A percentile compares a stretch with the other conserved stretches of the same genome.
Conservation (phyloP, 2,329 filamentous ascomycete species). For the Pseudopyricularia javanii region DNA sequence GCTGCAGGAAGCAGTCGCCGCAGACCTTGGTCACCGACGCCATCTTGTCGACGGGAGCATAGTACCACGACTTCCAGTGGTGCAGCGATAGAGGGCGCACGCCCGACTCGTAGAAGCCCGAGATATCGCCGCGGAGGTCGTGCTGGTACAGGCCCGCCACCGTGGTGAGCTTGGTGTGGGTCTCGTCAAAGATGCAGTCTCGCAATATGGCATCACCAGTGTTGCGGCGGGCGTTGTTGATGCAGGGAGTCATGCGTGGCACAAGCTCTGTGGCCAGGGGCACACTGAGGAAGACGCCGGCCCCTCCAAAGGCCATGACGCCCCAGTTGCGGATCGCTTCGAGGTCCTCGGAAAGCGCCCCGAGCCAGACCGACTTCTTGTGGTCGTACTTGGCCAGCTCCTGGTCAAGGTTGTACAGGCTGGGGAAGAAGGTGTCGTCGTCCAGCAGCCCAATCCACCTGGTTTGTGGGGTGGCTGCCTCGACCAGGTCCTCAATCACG, state of each 20-base stretch:
- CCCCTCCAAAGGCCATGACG: conserved; percentile 48
- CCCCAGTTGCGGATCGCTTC: conserved; percentile 38
- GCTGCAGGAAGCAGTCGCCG: conserved; percentile 45
- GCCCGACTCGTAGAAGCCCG: conserved; percentile 49
- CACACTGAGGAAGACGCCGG: conserved; percentile 44
- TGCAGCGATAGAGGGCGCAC: conserved; percentile 42
- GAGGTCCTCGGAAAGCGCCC: conserved; percentile 44
- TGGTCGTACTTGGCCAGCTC: conserved; percentile 35
- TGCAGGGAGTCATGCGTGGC: conserved; percentile 33
- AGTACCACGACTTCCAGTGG: conserved; percentile 53
- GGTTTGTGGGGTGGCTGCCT: conserved; percentile 27
- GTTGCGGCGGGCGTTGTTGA: conserved; percentile 24
- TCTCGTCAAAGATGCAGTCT: conserved; percentile 44
- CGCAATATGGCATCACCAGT: conserved; percentile 44
- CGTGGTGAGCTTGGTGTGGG: conserved; percentile 38
- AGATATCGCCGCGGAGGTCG: conserved; percentile 40
- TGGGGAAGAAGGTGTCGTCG: conserved; percentile 53
- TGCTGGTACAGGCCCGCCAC: conserved; percentile 45
- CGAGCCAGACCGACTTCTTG: conserved; percentile 37
- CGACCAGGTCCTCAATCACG: conserved; percentile 35
- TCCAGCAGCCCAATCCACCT: conserved; percentile 46
- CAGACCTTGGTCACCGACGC: conserved; percentile 36
- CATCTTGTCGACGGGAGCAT: conserved; percentile 35
- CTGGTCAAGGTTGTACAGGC: conserved; percentile 34
- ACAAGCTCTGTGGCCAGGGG: conserved; percentile 36